A percentile compares a stretch with the other conserved stretches of the same genome.
These are phyloP conservation scores for Emericellopsis cladophorae DNA, from an alignment of 2,329 filamentous ascomycete species.

Conservation along the genomic window DNA sequence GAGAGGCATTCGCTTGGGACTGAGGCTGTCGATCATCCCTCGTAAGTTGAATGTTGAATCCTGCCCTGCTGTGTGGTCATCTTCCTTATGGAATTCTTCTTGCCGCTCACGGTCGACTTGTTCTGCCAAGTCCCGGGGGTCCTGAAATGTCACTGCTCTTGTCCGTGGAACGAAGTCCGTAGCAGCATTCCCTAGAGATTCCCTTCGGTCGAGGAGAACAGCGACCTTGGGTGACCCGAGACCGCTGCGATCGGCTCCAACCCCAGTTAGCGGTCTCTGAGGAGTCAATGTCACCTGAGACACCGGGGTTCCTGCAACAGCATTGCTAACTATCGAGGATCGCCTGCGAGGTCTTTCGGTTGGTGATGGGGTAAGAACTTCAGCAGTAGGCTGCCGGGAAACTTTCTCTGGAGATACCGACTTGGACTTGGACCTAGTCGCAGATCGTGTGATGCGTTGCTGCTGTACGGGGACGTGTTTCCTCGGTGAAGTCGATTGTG, in stretches of 20 bases:
- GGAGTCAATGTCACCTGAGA: slow-evolving; percentile 26
- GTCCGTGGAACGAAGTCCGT: slow-evolving; percentile 47
- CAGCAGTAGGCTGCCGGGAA: neutral
- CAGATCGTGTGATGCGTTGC: slow-evolving; percentile 1
- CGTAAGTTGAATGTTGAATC: slow-evolving; percentile 56
- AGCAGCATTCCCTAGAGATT: slow-evolving; percentile 57
- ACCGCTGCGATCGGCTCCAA: slow-evolving; percentile 58
- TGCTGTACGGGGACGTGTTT: neutral
- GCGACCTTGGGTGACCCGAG: slow-evolving; percentile 65
- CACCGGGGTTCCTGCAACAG: neutral
- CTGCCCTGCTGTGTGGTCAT: slow-evolving; percentile 33
- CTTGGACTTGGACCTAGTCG: neutral
- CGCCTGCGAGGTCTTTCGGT: neutral
- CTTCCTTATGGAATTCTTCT: slow-evolving; percentile 49
- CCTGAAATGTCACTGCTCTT: slow-evolving; percentile 46
- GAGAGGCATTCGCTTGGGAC: slow-evolving; percentile 57
- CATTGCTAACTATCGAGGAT: neutral
- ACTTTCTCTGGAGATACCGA: slow-evolving; percentile 1
- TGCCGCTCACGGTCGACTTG: slow-evolving; percentile 49
- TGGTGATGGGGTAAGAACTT: neutral
- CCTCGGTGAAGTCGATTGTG: neutral
- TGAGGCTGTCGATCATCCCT: slow-evolving; percentile 67
- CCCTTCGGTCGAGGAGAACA: slow-evolving; percentile 56
- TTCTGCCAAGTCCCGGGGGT: slow-evolving; percentile 48
- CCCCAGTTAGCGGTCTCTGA: slow-evolving; percentile 46